Evolutionary conservation across 108 stramenopile genomes (phyloP), one percentile per base, ranked within the genome.

Genomic region (Stephanodiscus triporus): DNA sequence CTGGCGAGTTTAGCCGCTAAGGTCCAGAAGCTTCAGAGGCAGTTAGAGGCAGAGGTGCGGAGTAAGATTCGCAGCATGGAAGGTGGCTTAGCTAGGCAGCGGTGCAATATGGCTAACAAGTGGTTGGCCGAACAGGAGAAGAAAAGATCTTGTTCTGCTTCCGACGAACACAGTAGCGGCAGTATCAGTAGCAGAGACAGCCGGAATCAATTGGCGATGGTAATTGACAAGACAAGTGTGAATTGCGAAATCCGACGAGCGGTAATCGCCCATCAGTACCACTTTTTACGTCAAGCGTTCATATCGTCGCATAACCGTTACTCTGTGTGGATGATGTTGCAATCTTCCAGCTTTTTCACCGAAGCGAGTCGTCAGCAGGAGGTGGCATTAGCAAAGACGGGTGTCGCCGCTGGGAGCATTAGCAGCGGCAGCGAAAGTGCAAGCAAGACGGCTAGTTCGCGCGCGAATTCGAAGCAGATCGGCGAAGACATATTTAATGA

Each of bases 391-490:
- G 66, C 50, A 4, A 45, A 45, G 43, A 32, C 51, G 71, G 64
- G 47, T 72, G 6, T 74, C 73, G 51, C 37, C 63, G 8, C 22
- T 63, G 20, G 55, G 54, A 19, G 40, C 32, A 30, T 32, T n/a
- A 62, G 70, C 50, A 76, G 75, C 37, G 49, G 70, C 45, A 36
- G 62, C 30, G 43, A 47, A n/a, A 66, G 54, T 42, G 70, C 54
- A 23, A 63, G 40, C 8, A 72, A 72, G 48, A 71, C 59, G 5
- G 45, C 86, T 0, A 55, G 79, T 13, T 87, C 80, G 13, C 86
- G 90, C 58, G 81, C 91, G 61, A 93, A 91, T 57, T 93, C 91
- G 20, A 93, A 93, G 47, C 89, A 92, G 70, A 68, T 93, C 22
- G 95, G 95, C 29, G 92, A 96, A 55, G 87, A 87, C 29, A 75